Conservation (phyloP, 163 green algal genomes). For the Prototheca wickerhamii region DNA sequence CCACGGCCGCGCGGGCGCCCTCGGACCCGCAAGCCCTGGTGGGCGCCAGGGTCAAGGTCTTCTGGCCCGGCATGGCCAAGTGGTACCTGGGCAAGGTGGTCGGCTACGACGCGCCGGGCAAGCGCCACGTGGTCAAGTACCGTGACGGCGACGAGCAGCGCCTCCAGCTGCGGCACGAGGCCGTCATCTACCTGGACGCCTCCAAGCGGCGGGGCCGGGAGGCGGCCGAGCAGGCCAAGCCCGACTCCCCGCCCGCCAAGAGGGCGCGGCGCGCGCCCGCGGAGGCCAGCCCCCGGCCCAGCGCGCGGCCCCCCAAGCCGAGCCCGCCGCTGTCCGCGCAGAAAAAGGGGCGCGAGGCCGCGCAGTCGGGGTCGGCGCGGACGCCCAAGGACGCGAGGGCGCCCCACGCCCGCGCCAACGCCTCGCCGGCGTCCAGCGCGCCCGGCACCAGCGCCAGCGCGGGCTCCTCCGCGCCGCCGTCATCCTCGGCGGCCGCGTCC, state of each 20-base stretch:
- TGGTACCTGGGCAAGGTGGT: conserved; percentile 44
- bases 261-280: not conserved
- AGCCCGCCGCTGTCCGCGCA: too few relatives aligned
- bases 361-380: too few relatives aligned
- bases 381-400: too few relatives aligned
- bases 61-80: conserved; percentile 44
- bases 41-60: conserved; percentile 26
- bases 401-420: not conserved
- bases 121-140: conserved; percentile 32
- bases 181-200: conserved; percentile 30
- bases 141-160: conserved; percentile 35
- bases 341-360: too few relatives aligned
- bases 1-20: conserved; percentile 12
- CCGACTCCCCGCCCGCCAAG: conserved; percentile 4
- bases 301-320: too few relatives aligned
- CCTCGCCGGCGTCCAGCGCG: not conserved
- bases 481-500: not conserved
- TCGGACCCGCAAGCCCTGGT: conserved; percentile 19
- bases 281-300: too few relatives aligned
- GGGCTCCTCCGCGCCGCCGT: not conserved
- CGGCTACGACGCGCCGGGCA: conserved; percentile 21
- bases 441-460: not conserved
- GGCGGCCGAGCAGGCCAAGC: conserved; percentile 17
- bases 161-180: conserved; percentile 32
- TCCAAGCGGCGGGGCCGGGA: conserved; percentile 5